These are phyloP conservation scores for Tolypocladium capitatum DNA, from an alignment of 2,329 filamentous ascomycete species.

Conservation along the genomic window DNA sequence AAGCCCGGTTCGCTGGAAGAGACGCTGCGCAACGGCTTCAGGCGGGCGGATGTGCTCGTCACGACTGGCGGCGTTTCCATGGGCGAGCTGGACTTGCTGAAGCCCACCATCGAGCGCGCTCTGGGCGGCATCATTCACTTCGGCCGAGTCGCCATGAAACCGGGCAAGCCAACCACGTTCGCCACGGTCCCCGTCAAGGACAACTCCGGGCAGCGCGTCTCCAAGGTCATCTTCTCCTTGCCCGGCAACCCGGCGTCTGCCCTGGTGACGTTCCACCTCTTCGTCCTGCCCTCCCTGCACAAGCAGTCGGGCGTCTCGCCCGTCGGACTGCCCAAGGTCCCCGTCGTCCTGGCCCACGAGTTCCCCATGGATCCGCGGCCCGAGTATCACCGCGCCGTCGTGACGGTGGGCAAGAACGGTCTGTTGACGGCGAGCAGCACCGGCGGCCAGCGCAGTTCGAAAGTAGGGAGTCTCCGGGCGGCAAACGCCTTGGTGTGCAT, in stretches of 20 bases:
- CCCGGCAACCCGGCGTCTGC: slow-evolving; percentile 92
- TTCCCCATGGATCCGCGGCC: slow-evolving; percentile 65
- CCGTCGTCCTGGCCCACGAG: slow-evolving; percentile 58
- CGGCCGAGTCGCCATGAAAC: slow-evolving; percentile 93
- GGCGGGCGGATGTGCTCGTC: slow-evolving; percentile 67
- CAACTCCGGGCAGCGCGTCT: slow-evolving; percentile 40
- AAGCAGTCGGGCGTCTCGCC: slow-evolving; percentile 56
- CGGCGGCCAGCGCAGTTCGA: slow-evolving; percentile 78
- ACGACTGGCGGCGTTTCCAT: slow-evolving; percentile 94
- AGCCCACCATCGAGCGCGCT: slow-evolving; percentile 83
- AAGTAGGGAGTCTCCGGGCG: slow-evolving; percentile 74
- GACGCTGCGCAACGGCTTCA: slow-evolving; percentile 60
- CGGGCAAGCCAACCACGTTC: slow-evolving; percentile 94
- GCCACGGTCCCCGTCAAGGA: slow-evolving; percentile 66
- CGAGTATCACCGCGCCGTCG: slow-evolving; percentile 81
- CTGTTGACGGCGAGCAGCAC: slow-evolving; percentile 65
- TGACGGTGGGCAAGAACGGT: slow-evolving; percentile 54
- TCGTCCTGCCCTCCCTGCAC: slow-evolving; percentile 79
- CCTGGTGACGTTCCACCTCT: slow-evolving; percentile 84
- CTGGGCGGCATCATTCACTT: slow-evolving; percentile 93
- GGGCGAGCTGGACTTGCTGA: slow-evolving; percentile 93
- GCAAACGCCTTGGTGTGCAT: slow-evolving; percentile 79
- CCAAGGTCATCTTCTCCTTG: slow-evolving; percentile 72
- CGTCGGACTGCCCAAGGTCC: slow-evolving; percentile 57
- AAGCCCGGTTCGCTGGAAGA: slow-evolving; percentile 62